Evolutionary conservation across 2,329 filamentous ascomycete species (phyloP), one percentile per base, ranked within the genome.

Genomic region (Diplocarpon mali): DNA sequence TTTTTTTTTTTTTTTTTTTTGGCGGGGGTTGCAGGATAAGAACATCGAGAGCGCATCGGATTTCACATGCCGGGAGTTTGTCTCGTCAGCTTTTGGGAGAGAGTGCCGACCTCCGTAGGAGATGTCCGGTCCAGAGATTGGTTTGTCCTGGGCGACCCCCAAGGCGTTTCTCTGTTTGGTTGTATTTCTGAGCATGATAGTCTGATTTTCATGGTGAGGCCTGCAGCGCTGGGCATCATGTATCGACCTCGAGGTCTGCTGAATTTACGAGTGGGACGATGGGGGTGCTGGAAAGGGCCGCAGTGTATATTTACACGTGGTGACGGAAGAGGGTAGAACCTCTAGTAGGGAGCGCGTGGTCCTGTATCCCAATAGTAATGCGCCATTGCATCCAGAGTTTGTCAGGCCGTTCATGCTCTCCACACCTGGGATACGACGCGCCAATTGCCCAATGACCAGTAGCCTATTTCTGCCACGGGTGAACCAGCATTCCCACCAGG

Each of bases 221-320:
- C 24, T 34, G 30, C 37, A 31, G 12, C 37, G 38, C 34, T 30
- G 40, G 40, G 40, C 40, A 32, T 24, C 36, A 16, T 38, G 35
- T 37, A 15, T 8, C n/a, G 42, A 41, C 31, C 41, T 31, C 38
- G 15, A 45, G 34, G 44, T 45, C 38, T 36, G 27, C 8, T 28
- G 24, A 27, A 12, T n/a, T 30, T 32, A 40, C 36, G 28, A 35
- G 20, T 36, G 11, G 29, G 31, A 14, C 30, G 35, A 24, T 15
- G 13, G 2, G 30, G 10, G 4, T 35, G 31, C 36, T 11, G 20
- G 36, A 13, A n/a, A 31, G 37, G 29, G 38, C 28, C 24, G 32
- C 24, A n/a, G 32, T 45, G 44, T 41, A 41, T 41, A 38, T 39
- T 29, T 24, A 7, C 17, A 37, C 46, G 30, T 14, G 46, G 46